Conservation (phyloP, 192 early-diverging fungal species). For the Backusella tuberculispora region DNA sequence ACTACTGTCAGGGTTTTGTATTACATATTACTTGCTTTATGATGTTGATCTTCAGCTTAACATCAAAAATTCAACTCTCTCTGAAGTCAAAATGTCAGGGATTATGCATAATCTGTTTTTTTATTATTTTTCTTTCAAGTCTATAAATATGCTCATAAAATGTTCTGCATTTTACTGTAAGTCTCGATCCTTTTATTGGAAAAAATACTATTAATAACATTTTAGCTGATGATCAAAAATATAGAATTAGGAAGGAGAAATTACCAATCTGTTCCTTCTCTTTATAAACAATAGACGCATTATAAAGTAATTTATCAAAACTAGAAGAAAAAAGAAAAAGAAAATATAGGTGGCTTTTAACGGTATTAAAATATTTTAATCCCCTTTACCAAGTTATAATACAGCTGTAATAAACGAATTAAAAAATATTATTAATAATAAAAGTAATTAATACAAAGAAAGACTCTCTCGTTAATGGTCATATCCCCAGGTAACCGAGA, state of each 20-base stretch:
- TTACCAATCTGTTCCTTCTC: background rate
- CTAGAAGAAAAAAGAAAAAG: background rate
- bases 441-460: background rate
- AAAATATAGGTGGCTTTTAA: background rate
- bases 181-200: conserved; percentile 1
- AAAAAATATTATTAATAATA: background rate
- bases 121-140: background rate
- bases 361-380: background rate
- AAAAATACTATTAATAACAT: conserved; percentile 11
- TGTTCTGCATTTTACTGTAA: conserved; percentile 1
- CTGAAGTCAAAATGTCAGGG: background rate
- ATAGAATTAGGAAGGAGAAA: background rate
- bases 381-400: background rate
- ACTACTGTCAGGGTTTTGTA: conserved; percentile 6
- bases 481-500: background rate
- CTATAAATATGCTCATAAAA: background rate
- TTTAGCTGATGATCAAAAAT: background rate
- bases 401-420: background rate
- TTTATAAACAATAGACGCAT: background rate
- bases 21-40: background rate
- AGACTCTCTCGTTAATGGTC: background rate
- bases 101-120: background rate
- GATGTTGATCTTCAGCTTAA: conserved; percentile 9
- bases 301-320: conserved; percentile 3
- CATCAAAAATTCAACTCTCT: background rate